These are phyloP conservation scores for Lactarius evosmus DNA, from an alignment of 768 basidiomycete species.

Conservation along the genomic window DNA sequence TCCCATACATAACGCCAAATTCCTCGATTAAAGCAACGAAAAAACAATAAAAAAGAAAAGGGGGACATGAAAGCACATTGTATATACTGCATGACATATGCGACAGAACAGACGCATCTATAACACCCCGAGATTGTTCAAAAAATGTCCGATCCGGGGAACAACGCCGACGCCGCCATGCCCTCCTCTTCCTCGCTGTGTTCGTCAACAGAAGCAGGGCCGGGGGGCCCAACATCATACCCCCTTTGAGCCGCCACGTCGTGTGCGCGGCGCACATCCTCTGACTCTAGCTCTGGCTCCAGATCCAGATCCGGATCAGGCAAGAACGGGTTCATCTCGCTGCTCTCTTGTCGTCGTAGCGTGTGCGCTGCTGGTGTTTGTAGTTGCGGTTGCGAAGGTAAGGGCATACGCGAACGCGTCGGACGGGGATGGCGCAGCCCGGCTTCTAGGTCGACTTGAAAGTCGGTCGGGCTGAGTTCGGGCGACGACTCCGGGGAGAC, in stretches of 20 bases:
- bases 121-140: constrained; percentile 14
- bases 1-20: too few relatives aligned
- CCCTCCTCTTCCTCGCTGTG: constrained; percentile 10
- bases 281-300: constrained; percentile 1
- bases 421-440: constrained; percentile 7
- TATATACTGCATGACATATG: constrained; percentile 16
- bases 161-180: constrained; percentile 17
- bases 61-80: neutral
- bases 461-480: constrained; percentile 20
- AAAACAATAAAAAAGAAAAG: constrained; percentile 14
- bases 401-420: constrained; percentile 4
- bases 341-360: constrained; percentile 21
- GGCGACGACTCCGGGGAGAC: constrained; percentile 25
- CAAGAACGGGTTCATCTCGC: constrained; percentile 26
- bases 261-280: neutral
- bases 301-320: constrained; percentile 18
- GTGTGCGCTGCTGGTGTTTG: neutral
- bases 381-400: neutral
- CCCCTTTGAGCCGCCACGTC: neutral
- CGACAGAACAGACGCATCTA: constrained; percentile 9
- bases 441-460: constrained; percentile 19
- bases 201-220: neutral
- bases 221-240: constrained; percentile 6
- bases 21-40: neutral
- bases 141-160: constrained; percentile 28